Conservation (phyloP, 2,329 filamentous ascomycete genomes). For the Coniochaeta sp. region DNA sequence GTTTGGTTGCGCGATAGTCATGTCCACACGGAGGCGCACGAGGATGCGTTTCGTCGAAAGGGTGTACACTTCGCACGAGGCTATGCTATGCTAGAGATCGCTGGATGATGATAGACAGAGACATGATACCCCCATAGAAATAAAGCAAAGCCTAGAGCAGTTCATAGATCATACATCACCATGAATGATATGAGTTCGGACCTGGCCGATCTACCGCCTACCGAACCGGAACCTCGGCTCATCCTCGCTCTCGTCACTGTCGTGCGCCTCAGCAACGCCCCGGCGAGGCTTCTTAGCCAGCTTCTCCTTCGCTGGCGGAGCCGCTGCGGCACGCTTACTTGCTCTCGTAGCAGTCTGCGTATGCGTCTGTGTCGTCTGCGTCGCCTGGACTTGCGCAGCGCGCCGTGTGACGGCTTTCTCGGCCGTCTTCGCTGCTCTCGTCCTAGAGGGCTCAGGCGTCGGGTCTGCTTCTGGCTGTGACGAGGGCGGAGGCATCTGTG, state of each 20-base stretch:
- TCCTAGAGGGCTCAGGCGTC: constrained; percentile 15
- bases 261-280: constrained; percentile 9
- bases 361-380: constrained; percentile 13
- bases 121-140: constrained; percentile 2
- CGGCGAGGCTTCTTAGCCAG: constrained; percentile 26
- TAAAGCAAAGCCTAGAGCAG: background rate
- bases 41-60: too few species aligned
- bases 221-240: constrained; percentile 50
- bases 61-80: background rate
- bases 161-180: background rate
- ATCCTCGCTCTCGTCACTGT: constrained; percentile 17
- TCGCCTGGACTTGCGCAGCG: constrained; percentile 3
- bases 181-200: background rate
- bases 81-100: constrained; percentile 4
- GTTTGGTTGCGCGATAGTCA: too few species aligned
- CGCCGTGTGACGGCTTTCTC: constrained; percentile 15
- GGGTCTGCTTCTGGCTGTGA: constrained; percentile 10
- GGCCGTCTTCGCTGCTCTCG: constrained; percentile 23
- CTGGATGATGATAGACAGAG: background rate
- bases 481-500: constrained; percentile 9
- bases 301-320: constrained; percentile 24
- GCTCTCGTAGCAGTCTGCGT: constrained; percentile 13
- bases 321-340: constrained; percentile 24
- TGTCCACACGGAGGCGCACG: background rate
- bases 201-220: constrained; percentile 26